Base-by-base conservation (phyloP, 768 basidiomycete species). In the Tubosaeta sp. region DNA sequence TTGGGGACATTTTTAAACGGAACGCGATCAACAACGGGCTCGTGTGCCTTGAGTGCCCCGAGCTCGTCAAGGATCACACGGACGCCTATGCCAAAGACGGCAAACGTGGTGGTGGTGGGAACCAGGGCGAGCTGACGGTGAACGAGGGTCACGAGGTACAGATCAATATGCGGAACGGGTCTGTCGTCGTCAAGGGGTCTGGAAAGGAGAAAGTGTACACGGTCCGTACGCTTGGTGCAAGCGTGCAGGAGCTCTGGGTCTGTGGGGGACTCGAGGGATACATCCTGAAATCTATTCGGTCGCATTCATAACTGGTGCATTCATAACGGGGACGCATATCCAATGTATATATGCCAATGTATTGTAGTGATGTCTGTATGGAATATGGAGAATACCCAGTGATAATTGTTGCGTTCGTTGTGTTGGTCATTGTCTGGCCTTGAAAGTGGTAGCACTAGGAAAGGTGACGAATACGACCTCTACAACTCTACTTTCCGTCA, bases 1-100 rank as follows among this genome's bases (percentile, higher is more conserved):
- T 99, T 60, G 95, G 97, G 10, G 97, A 99, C 68, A 98, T 98
- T 64, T 99, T 97, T 80, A 97, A 98, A 76, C 85, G 97, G 31
- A 99, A 99, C 69, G 89, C 93, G 16, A 98, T 98, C 74, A 99
- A 99, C 74, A 98, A 99, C 66, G 95, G 94, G 10, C 77, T 99
- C 6, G 91, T 99, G 46, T 97, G 97, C 65, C 71, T 97, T 42
- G 95, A 98, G 72, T 88, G 84, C 53, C 95, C 95, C 0, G 89
- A 88, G 62, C 81, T 99, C 37, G 87, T 98, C 16, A 71, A 74
- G 16, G 93, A 97, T 59, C 75, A 98, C 50, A 97, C 97, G 1
- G 71, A 72, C 37, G 69, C 72, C 43, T 91, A 86, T 65, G 88
- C 85, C 0, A 84, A 82, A 67, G 84, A 83, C 44, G 90, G 87